phyloP scores from a whole-genome alignment of 257 asterid genomes.

The Scutellaria minor region DNA sequence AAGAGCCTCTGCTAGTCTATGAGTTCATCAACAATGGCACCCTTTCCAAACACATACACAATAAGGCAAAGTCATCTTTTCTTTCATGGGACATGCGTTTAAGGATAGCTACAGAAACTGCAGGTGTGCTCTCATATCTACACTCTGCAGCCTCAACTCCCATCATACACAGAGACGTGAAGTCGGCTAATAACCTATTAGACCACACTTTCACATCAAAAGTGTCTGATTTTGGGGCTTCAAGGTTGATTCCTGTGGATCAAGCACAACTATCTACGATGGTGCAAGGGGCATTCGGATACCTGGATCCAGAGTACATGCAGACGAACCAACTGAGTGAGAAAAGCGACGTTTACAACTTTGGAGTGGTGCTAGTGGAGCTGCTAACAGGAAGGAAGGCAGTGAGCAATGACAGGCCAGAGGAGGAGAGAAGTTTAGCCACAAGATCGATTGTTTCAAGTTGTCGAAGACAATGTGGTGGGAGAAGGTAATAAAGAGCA shows the following conservation, averaged over 20 bases:
- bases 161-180: constrained; percentile 48
- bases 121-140: constrained; percentile 41
- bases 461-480: constrained; percentile 30
- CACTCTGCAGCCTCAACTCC: constrained; percentile 43
- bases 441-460: constrained; percentile 4
- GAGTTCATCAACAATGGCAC: constrained; percentile 34
- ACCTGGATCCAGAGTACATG: constrained; percentile 49
- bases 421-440: constrained; percentile 35
- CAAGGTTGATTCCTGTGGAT: constrained; percentile 38
- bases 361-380: constrained; percentile 39
- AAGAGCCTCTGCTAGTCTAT: constrained; percentile 42
- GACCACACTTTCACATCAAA: constrained; percentile 38
- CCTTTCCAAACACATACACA: constrained; percentile 18
- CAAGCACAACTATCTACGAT: constrained; percentile 30
- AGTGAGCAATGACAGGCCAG: not conserved
- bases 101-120: constrained; percentile 39
- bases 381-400: constrained; percentile 14
- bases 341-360: constrained; percentile 49
- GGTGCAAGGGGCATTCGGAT: constrained; percentile 51
- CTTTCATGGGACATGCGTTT: constrained; percentile 40
- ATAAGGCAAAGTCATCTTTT: not conserved
- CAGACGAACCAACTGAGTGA: constrained; percentile 37
- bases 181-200: constrained; percentile 43
- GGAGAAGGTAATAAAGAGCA: not conserved
- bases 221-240: constrained; percentile 45